Base-by-base conservation (phyloP, 2,329 filamentous ascomycete species). In the Diaporthe caulivora region DNA sequence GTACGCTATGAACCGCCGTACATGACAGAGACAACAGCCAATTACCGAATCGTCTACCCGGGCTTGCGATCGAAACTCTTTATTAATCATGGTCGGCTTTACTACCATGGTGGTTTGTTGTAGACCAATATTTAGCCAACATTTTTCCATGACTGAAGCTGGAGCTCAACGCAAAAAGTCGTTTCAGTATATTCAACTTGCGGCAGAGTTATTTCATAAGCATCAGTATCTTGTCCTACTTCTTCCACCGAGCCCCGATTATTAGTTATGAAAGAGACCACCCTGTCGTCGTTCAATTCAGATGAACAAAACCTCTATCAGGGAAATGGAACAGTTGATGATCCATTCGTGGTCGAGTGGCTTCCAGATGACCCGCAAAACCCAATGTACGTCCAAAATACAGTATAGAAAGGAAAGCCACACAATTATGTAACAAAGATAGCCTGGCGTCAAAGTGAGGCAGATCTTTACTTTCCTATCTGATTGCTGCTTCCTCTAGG, bases 321-420 rank as follows among this genome's bases (percentile, higher is more conserved):
- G 11, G 54, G 40, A 7, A 29, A 55, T 37, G 84, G 84, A 68
- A 86, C 84, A 62, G 80, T 82, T 26, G 82, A 84, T n/a, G 83
- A 85, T 75, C 84, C 84, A 0, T 85, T 81, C 72, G 78, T 85
- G 3, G 83, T 87, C 65, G 82, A 85, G 64, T 87, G 83, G 83
- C 82, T 86, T 72, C 80, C 83, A 31, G 80, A 83, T 62, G 85
- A 87, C 73, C 82, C 84, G 5, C 79, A 83, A 72, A 86, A 87
- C 65, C 83, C 84, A 1, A 82, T 85, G 81, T 57, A 57, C 15
- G 31, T 37, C 21, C n/a, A 8, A 7, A 6, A 6, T 9, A 3
- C 29, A 51, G 8, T 21, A 49, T 11, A 24, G 11, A 49, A n/a
- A 49, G 11, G 2, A 17, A 53, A 26, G 11, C n/a, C 24, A 24